Percentiles rank a stretch among this genome's conserved stretches.
phyloP scores from a whole-genome alignment of 2,329 filamentous ascomycete genomes.

The Nectriaceae sp. region DNA sequence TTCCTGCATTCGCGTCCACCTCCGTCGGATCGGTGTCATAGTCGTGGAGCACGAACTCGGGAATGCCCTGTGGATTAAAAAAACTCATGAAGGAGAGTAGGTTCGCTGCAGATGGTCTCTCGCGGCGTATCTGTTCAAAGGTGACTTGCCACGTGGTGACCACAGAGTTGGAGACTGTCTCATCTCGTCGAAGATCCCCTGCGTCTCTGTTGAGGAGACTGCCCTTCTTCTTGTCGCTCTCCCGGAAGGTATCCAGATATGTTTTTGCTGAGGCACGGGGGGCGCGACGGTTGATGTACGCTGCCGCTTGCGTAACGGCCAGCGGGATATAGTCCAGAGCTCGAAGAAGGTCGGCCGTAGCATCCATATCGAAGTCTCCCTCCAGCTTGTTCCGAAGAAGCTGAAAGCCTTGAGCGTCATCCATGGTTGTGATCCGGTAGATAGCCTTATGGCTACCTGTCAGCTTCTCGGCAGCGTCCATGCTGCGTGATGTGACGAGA shows the following conservation, averaged over 20 bases:
- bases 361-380: not conserved
- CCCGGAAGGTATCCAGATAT: constrained; percentile 33
- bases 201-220: constrained; percentile 25
- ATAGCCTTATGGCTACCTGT: constrained; percentile 9
- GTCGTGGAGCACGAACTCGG: constrained; percentile 16
- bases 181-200: constrained; percentile 15
- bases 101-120: constrained; percentile 1
- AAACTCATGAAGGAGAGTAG: constrained; percentile 2
- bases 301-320: constrained; percentile 31
- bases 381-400: constrained; percentile 19
- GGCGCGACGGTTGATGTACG: constrained; percentile 26
- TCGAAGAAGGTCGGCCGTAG: constrained; percentile 14
- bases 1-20: not conserved
- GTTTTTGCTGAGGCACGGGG: constrained; percentile 29
- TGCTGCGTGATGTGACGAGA: constrained; percentile 19
- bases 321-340: constrained; percentile 32
- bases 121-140: not conserved
- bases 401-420: constrained; percentile 5
- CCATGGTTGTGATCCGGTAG: constrained; percentile 13
- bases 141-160: constrained; percentile 4
- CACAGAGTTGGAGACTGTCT: constrained; percentile 1
- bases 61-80: constrained; percentile 46
- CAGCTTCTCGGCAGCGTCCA: constrained; percentile 13
- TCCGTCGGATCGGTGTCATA: not conserved
- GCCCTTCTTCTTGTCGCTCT: constrained; percentile 28